A percentile compares a stretch with the other conserved stretches of the same genome.
Conservation (phyloP, 2,329 filamentous ascomycete genomes). For the Aspergillus oerlinghausenensis region DNA sequence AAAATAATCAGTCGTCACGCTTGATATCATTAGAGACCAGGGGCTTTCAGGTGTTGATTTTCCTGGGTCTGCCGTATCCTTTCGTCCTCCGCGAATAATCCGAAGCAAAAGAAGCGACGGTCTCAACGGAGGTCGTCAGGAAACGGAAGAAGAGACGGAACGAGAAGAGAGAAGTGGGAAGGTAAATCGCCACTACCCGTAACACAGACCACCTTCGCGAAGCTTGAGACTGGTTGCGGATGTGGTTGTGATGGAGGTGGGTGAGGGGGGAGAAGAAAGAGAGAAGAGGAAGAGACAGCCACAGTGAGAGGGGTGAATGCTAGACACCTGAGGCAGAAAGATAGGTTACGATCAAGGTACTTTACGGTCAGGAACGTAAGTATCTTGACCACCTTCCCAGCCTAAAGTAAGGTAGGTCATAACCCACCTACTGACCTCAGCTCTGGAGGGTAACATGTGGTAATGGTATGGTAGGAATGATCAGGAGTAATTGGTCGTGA, state of each 20-base stretch:
- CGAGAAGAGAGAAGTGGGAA: constrained; percentile 4
- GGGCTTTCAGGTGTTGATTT: not conserved
- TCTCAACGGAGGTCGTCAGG: not conserved
- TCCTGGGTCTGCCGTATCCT: not conserved
- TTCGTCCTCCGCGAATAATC: not conserved
- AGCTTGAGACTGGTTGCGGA: not conserved
- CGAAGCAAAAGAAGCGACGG: not conserved
- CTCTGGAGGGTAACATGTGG: not conserved
- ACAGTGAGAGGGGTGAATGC: not conserved
- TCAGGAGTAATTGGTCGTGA: not conserved
- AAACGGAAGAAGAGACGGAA: constrained; percentile 11
- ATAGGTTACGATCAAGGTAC: not conserved
- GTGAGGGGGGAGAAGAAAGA: constrained; percentile 4
- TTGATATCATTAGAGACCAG: constrained; percentile 9
- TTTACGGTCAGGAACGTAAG: not conserved
- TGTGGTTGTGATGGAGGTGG: not conserved
- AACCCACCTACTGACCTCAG: not conserved
- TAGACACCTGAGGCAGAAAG: not conserved
- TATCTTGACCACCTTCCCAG: not conserved
- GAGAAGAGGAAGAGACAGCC: not conserved
- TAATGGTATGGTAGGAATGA: not conserved
- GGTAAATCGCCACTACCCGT: constrained; percentile 13
- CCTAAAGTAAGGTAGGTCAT: not conserved
- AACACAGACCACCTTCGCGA: constrained; percentile 5
- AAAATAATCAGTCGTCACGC: constrained; percentile 14